phyloP scores from a whole-genome alignment of 2,329 filamentous ascomycete species.

The Neodidymelliopsis sp. region DNA sequence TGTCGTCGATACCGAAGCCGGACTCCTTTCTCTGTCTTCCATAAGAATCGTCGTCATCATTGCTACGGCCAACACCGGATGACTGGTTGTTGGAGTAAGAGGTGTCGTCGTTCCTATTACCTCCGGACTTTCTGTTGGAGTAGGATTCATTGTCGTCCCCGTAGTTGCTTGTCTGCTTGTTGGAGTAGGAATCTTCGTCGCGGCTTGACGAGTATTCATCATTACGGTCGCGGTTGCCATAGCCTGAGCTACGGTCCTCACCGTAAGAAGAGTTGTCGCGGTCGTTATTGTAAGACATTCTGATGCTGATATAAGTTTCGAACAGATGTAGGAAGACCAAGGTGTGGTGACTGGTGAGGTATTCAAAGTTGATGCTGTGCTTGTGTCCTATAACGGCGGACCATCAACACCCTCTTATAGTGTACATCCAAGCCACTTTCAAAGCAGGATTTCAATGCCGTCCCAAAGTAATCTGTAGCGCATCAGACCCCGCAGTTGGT shows the following conservation, averaged over 20 bases:
- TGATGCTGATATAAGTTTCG: neutral
- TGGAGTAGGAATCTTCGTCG: slow-evolving; percentile 20
- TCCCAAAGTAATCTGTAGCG: neutral
- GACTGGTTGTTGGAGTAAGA: slow-evolving; percentile 1
- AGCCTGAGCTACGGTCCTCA: slow-evolving; percentile 27
- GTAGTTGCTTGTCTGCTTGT: slow-evolving; percentile 7
- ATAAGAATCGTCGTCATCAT: slow-evolving; percentile 4
- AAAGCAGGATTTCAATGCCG: neutral
- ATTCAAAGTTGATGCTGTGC: neutral
- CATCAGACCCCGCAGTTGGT: slow-evolving; percentile 20
- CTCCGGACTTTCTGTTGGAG: slow-evolving; percentile 10
- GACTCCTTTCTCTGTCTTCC: slow-evolving; percentile 8
- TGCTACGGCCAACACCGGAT: slow-evolving; percentile 14
- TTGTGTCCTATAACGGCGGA: neutral
- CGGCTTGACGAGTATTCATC: slow-evolving; percentile 25
- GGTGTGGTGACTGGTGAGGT: neutral
- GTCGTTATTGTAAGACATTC: slow-evolving; percentile 41
- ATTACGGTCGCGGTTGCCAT: slow-evolving; percentile 21
- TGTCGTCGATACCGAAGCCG: slow-evolving; percentile 8
- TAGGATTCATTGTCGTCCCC: slow-evolving; percentile 11
- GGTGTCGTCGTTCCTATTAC: slow-evolving; percentile 10
- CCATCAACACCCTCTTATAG: slow-evolving; percentile 7
- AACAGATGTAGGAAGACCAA: neutral
- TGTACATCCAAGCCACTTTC: neutral
- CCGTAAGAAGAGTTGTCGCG: slow-evolving; percentile 23